These are phyloP conservation scores for Suhomyces sp. DNA, from an alignment of 805 yeast genomes.

Conservation along the genomic window DNA sequence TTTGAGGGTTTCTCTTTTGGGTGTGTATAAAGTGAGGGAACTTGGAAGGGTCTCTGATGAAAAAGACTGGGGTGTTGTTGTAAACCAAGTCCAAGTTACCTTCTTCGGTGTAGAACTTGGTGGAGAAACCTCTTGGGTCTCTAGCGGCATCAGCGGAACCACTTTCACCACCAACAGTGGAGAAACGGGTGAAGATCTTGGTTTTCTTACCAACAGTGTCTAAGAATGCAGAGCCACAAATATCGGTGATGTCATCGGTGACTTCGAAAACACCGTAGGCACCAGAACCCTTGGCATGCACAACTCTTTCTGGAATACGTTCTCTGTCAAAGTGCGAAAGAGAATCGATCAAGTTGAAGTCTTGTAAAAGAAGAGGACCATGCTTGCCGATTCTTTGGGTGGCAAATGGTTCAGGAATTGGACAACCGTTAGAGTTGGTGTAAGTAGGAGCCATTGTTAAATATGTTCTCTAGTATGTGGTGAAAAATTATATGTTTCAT, in stretches of 20 bases:
- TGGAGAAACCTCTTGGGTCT: constrained; percentile 69
- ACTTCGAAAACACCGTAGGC: constrained; percentile 58
- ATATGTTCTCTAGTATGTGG: not conserved
- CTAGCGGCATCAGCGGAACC: constrained; percentile 66
- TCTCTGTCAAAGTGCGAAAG: constrained; percentile 62
- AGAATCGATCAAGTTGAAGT: constrained; percentile 53
- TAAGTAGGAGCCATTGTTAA: constrained; percentile 51
- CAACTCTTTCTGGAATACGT: constrained; percentile 65
- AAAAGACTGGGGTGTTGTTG: constrained; percentile 69
- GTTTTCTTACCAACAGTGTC: constrained; percentile 30
- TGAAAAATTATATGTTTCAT: not conserved
- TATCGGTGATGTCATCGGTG: constrained; percentile 44
- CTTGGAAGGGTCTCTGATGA: constrained; percentile 61
- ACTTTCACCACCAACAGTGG: constrained; percentile 68
- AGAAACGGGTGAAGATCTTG: constrained; percentile 45
- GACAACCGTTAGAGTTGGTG: constrained; percentile 73
- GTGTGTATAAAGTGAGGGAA: constrained; percentile 67
- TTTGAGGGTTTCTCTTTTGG: constrained; percentile 67
- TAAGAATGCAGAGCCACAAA: constrained; percentile 24
- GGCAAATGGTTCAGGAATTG: constrained; percentile 66
- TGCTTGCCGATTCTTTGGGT: constrained; percentile 51
- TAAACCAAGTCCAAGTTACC: constrained; percentile 72
- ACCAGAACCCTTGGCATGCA: constrained; percentile 66
- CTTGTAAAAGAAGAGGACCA: constrained; percentile 61
- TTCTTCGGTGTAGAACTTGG: constrained; percentile 63